Evolutionary conservation across 768 basidiomycete species (phyloP).

Genomic region (Mycena indigotica): DNA sequence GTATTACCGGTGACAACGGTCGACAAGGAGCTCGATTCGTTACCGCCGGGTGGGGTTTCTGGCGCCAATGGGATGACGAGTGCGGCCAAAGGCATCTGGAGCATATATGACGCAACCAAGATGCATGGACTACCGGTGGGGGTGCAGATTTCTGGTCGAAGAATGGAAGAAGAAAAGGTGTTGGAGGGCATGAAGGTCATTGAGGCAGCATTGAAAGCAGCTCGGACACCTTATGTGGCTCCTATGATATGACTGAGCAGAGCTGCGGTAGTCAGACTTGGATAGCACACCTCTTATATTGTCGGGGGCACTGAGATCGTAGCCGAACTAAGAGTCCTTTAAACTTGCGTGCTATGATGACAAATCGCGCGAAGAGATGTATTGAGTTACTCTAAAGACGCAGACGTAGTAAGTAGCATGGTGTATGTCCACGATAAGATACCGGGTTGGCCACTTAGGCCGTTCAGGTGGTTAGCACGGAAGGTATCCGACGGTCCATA

Average conservation of each 20-base stretch:
- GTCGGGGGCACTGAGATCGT: too few species aligned
- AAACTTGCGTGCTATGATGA: too few species aligned
- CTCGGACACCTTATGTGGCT: slow-evolving; percentile 8
- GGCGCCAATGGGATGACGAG: slow-evolving; percentile 36
- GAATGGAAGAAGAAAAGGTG: slow-evolving; percentile 75
- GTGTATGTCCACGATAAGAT: too few species aligned
- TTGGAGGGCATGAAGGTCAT: slow-evolving; percentile 67
- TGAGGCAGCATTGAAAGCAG: slow-evolving; percentile 25
- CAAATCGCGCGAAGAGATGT: neutral
- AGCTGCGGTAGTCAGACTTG: too few species aligned
- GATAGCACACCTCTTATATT: too few species aligned
- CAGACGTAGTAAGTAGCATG: neutral
- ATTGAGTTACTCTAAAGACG: neutral
- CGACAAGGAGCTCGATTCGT: slow-evolving; percentile 36
- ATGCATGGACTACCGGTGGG: slow-evolving; percentile 73
- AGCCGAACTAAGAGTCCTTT: too few species aligned
- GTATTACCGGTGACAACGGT: slow-evolving; percentile 63
- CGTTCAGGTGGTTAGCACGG: too few species aligned
- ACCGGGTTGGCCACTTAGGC: too few species aligned
- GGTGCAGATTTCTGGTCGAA: slow-evolving; percentile 62
- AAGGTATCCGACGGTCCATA: neutral
- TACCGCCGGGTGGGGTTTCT: slow-evolving; percentile 27
- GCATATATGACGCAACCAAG: slow-evolving; percentile 57
- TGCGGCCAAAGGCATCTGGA: slow-evolving; percentile 42
- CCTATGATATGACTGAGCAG: too few species aligned